phyloP scores from a whole-genome alignment of 257 asterid species.

The Perilla frutescens region DNA sequence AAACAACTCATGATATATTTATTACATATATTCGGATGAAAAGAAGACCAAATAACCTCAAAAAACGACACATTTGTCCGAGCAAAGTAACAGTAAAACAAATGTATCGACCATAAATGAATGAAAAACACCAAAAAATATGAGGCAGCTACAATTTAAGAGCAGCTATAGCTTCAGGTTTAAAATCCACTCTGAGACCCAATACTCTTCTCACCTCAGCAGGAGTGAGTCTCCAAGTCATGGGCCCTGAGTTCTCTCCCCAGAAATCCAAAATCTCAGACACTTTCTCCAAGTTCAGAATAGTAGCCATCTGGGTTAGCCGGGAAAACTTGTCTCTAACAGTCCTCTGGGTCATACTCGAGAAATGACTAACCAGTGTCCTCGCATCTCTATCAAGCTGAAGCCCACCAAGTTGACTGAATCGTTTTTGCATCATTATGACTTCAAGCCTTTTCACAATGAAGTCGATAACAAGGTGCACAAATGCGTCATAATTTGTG shows the following conservation, averaged over 20 bases:
- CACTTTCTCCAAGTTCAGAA: slow-evolving; percentile 89
- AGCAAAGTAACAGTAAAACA: too few relatives aligned
- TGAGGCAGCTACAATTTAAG: slow-evolving; percentile 64
- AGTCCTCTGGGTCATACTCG: slow-evolving; percentile 92
- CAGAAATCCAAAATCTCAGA: slow-evolving; percentile 97
- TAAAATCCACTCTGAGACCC: slow-evolving; percentile 90
- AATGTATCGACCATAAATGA: background rate
- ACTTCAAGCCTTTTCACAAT: slow-evolving; percentile 92
- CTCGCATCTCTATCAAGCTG: slow-evolving; percentile 95
- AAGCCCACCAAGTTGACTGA: slow-evolving; percentile 98
- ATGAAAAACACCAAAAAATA: background rate
- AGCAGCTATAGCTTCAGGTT: slow-evolving; percentile 91
- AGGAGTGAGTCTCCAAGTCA: slow-evolving; percentile 98
- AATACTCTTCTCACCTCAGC: slow-evolving; percentile 93
- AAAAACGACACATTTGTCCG: background rate
- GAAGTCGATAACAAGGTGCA: slow-evolving; percentile 82
- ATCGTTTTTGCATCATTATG: slow-evolving; percentile 94
- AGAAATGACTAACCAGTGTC: slow-evolving; percentile 90
- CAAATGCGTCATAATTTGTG: slow-evolving; percentile 72
- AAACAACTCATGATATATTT: background rate
- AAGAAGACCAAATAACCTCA: background rate
- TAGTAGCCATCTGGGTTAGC: slow-evolving; percentile 96
- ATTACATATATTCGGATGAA: background rate
- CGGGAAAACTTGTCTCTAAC: slow-evolving; percentile 93
- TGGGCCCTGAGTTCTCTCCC: slow-evolving; percentile 98